Evolutionary conservation across 2,329 filamentous ascomycete genomes (phyloP), one percentile per base, ranked within the genome.

Genomic region (Calonectria hawksworthii): DNA sequence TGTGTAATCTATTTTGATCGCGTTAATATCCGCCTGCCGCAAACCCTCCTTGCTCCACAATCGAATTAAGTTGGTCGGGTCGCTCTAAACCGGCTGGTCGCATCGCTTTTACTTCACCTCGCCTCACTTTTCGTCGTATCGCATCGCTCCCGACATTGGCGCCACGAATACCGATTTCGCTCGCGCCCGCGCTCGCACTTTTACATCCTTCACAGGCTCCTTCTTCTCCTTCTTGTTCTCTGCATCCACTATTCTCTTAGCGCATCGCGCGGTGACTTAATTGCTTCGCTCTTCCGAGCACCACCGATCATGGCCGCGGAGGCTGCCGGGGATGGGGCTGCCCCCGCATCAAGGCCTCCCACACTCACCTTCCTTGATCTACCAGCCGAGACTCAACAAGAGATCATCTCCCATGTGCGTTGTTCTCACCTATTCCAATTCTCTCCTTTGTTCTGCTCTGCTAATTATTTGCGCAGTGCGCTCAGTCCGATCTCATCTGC

Each of bases 401-500:
- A 89, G 30, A 89, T 91, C 66, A 79, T 89, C 77, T 83, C 83
- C 52, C 85, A 89, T 82, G 87, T 75, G 86, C 82, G 72, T n/a
- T 50, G 16, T 65, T 30, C n/a, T 28, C 28, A 3, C 38, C 23
- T 23, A 1, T 36, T 28, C 41, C 13, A 6, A 11, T 44, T 41
- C 7, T 50, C 13, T 44, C 14, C 10, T 18, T 18, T 23, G 11
- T 23, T 30, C 26, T n/a, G 41, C 38, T 51, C 52, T 36, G 34
- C 73, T 79, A 59, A 77, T 30, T 23, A n/a, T 26, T 47, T 41
- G 44, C 23, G 28, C 64, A 92, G 90, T 90, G 89, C 80, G 85
- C 86, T 21, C 86, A 88, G 74, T 81, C 82, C 76, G 90, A 92
- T 74, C 87, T 92, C 66, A 89, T 92, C 71, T 89, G 88, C 75